Conservation (phyloP, 441 rosid species). For the Croton setiger region DNA sequence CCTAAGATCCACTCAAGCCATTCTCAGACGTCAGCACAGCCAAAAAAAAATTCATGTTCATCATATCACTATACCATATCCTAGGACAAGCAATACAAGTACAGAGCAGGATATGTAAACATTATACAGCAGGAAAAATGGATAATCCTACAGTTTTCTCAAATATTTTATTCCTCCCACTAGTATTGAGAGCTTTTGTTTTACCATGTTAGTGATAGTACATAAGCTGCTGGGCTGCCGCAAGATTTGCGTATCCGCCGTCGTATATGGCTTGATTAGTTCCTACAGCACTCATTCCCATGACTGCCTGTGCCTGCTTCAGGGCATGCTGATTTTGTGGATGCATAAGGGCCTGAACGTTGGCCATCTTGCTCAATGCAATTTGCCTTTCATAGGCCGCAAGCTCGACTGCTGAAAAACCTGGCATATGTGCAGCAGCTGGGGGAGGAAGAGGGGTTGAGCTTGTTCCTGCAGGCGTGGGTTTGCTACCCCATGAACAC, state of each 20-base stretch:
- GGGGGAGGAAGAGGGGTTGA: slow-evolving; percentile 76
- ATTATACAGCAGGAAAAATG: background rate
- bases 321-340: slow-evolving; percentile 65
- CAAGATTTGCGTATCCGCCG: slow-evolving; percentile 55
- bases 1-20: too few relatives aligned
- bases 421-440: slow-evolving; percentile 36
- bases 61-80: background rate
- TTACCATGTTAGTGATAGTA: slow-evolving; percentile 46
- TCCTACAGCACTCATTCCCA: slow-evolving; percentile 59
- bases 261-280: slow-evolving; percentile 63
- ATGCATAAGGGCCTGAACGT: slow-evolving; percentile 58
- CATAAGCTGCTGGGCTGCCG: slow-evolving; percentile 71
- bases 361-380: slow-evolving; percentile 54
- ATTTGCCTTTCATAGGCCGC: slow-evolving; percentile 58
- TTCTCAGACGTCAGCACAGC: too few relatives aligned
- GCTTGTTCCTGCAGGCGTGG: slow-evolving; percentile 70
- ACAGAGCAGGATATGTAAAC: background rate
- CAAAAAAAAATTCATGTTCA: background rate
- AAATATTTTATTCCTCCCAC: slow-evolving; percentile 23
- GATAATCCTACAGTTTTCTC: slow-evolving; percentile 6
- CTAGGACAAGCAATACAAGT: background rate
- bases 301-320: slow-evolving; percentile 60
- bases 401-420: slow-evolving; percentile 48
- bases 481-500: slow-evolving; percentile 95
- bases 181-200: background rate